Evolutionary conservation across 2,329 filamentous ascomycete genomes (phyloP), one percentile per base, ranked within the genome.

Genomic region (Zalaria obscura): DNA sequence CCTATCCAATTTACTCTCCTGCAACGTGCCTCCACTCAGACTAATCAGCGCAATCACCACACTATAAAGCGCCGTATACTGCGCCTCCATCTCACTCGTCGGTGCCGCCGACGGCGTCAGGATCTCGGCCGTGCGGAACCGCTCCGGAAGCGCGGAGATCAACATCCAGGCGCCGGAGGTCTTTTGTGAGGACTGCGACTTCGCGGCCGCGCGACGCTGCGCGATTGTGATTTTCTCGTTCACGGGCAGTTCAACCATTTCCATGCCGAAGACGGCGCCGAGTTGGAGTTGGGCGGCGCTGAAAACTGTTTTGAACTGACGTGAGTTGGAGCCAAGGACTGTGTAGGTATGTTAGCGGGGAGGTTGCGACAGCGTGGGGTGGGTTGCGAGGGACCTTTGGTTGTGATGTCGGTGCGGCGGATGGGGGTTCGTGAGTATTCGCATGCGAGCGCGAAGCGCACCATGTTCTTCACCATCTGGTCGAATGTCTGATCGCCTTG

Each of bases 211-310:
- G 69, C 83, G 79, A 52, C 85, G 76, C 56, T 93, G 83, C 45
- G 77, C 78, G 29, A 94, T 63, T 0, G 86, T 86, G 38, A 83
- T 72, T 60, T 87, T 93, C 54, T 95, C 89, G 53, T 74, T 75
- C 1, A 73, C 68, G 0, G 91, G 87, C 39, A 96, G 68, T 62
- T 95, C 88, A 3, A 76, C 70, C 70, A 98, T 74, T 58, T 88
- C 74, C 87, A 96, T 94, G n/a, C 91, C 91, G 62, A 94, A 96
- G 1, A 79, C 72, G 2, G 65, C 64, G 38, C 71, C 68, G 32
- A 98, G 66, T 49, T 83, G 74, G 29, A 67, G 62, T 58, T 98
- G 89, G 35, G 89, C 85, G 34, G 73, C 67, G 0, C 75, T 73
- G 54, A 94, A 95, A 3, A 95, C 76, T 8, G 64, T 59, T 56